Conservation (phyloP, 169 alveolate species). For the Cardiosporidium cionae region DNA sequence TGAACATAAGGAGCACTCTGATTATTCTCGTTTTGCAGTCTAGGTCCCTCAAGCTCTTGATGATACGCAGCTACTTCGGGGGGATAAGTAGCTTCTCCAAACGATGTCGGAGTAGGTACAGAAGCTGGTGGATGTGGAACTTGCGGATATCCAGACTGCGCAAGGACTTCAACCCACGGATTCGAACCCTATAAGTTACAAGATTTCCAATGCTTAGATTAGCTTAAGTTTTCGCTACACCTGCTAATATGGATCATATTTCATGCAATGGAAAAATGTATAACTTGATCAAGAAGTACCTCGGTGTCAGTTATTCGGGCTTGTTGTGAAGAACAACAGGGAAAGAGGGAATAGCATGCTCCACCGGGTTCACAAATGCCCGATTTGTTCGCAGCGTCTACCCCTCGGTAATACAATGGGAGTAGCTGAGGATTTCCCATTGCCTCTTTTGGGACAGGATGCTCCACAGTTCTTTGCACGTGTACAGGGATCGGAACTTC, state of each 20-base stretch:
- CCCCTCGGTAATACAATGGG: slow-evolving; percentile 38
- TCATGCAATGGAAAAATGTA: neutral
- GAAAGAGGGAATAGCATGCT: slow-evolving; percentile 20
- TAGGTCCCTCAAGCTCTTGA: too few species aligned
- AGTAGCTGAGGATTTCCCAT: slow-evolving; percentile 44
- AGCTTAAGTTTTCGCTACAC: too few species aligned
- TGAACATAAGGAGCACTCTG: too few species aligned
- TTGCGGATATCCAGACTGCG: slow-evolving; percentile 28
- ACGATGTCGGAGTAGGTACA: too few species aligned
- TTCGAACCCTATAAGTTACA: too few species aligned
- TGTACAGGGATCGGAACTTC: slow-evolving; percentile 84
- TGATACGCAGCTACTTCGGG: too few species aligned
- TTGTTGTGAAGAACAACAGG: slow-evolving; percentile 23
- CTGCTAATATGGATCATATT: too few species aligned
- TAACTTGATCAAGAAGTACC: neutral
- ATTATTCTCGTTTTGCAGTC: too few species aligned
- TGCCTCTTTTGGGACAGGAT: slow-evolving; percentile 74
- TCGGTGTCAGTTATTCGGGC: slow-evolving; percentile 15
- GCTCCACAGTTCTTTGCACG: slow-evolving; percentile 78
- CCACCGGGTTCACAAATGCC: slow-evolving; percentile 21
- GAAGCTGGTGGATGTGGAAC: neutral
- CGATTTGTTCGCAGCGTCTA: slow-evolving; percentile 25
- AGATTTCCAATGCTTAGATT: too few species aligned
- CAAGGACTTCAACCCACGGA: slow-evolving; percentile 33
- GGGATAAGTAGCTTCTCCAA: too few species aligned